Percentiles rank a stretch among this genome's conserved stretches.
Conservation (phyloP, 108 stramenopile species). For the Pseudonitzschia multistriata region DNA sequence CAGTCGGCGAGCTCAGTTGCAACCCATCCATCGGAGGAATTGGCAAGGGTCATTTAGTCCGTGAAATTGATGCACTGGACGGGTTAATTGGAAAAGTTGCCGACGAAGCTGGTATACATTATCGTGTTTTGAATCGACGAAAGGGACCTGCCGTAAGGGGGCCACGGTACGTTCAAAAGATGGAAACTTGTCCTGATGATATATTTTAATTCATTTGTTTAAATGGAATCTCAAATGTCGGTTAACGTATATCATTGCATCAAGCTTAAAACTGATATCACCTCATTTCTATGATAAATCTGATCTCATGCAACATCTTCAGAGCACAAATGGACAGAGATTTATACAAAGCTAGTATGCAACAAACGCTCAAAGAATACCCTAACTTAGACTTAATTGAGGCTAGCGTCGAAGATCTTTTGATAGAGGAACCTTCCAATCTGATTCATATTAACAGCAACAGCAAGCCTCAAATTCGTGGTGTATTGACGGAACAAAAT, state of each 20-base stretch:
- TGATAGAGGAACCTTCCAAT: constrained; percentile 71
- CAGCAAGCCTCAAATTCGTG: constrained; percentile 70
- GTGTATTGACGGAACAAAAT: constrained; percentile 63
- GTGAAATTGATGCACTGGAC: constrained; percentile 96
- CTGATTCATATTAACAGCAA: constrained; percentile 4
- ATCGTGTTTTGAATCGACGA: constrained; percentile 89
- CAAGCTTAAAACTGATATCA: neutral
- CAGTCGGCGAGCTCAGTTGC: constrained; percentile 94
- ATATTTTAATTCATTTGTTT: neutral
- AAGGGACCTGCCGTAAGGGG: constrained; percentile 92
- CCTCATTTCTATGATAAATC: neutral
- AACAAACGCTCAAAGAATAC: constrained; percentile 48
- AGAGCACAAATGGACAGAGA: constrained; percentile 96
- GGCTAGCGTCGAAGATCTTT: constrained; percentile 90
- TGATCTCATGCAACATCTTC: neutral
- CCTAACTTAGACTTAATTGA: constrained; percentile 83
- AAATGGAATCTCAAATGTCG: too few relatives aligned
- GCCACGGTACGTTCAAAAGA: constrained; percentile 30
- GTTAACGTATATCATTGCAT: neutral
- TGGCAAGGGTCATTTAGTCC: constrained; percentile 96
- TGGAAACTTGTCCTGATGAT: neutral
- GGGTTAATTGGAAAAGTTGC: constrained; percentile 93
- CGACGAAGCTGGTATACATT: constrained; percentile 94
- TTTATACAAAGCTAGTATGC: constrained; percentile 91
- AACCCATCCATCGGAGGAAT: constrained; percentile 99